These are phyloP conservation scores for Wickerhamomyces sp. DNA, from an alignment of 1,139 yeast genomes.

Conservation along the genomic window DNA sequence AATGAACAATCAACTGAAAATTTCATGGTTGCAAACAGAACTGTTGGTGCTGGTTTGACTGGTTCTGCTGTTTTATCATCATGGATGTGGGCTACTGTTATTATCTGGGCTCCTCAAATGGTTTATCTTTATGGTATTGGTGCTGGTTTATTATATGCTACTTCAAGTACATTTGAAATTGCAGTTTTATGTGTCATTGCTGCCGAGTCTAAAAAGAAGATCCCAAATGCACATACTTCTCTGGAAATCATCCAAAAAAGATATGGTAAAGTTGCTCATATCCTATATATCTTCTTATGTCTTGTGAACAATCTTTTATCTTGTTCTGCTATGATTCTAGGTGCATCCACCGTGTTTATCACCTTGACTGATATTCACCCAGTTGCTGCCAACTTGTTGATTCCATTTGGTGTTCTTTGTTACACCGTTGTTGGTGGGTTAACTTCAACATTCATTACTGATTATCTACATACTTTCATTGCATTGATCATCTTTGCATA, in stretches of 20 bases:
- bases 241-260: constrained; percentile 38
- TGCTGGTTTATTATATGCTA: constrained; percentile 33
- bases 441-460: constrained; percentile 38
- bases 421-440: constrained; percentile 40
- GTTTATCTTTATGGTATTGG: constrained; percentile 40
- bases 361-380: constrained; percentile 32
- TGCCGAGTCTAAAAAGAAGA: constrained; percentile 38
- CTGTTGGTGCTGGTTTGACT: constrained; percentile 42
- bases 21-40: constrained; percentile 51
- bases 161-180: constrained; percentile 37
- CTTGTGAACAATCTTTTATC: constrained; percentile 32
- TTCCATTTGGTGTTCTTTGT: constrained; percentile 35
- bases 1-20: constrained; percentile 53
- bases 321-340: constrained; percentile 35
- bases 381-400: constrained; percentile 42
- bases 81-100: constrained; percentile 50
- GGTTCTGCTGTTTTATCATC: constrained; percentile 45
- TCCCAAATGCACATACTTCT: constrained; percentile 41
- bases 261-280: constrained; percentile 33
- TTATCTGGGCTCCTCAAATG: constrained; percentile 39
- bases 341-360: constrained; percentile 34
- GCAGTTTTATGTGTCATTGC: constrained; percentile 37
- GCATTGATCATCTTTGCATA: constrained; percentile 30
- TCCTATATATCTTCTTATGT: constrained; percentile 31
- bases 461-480: constrained; percentile 34